Base-by-base conservation (phyloP, 2,329 filamentous ascomycete genomes). In the Aspergillus latus region DNA sequence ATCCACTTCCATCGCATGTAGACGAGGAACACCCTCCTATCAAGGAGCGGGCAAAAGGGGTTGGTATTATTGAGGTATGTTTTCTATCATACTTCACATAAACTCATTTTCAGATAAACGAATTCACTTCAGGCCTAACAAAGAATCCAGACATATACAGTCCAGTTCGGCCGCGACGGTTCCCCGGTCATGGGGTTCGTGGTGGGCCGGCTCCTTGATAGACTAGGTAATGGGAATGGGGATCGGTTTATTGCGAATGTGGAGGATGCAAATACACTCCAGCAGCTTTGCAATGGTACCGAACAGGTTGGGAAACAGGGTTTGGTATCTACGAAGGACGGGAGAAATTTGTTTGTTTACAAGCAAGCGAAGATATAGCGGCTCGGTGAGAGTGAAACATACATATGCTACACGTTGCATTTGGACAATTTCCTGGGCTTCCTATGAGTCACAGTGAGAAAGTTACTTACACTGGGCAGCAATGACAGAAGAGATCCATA, bases 121-220 rank as follows among this genome's bases (percentile, higher is more conserved):
- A 21, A 21, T 21, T 21, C 21, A 21, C 21, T 21, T 21, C 21
- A 21, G 21, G 21, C 21, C 21, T 21, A 21, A 21, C 21, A 21
- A 21, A 21, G 21, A 21, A 21, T 21, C 21, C 34, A 85, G 80
- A 86, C 84, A 8, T 87, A 86, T 54, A 86, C 84, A 0, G 80
- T 85, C 1, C 80, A 84, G 49, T 86, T 80, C 63, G 70, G 73
- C 29, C 76, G 83, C 3, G 74, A 81, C 54, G 81, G 81, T 3
- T 72, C 64, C 0, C 82, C 83, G 0, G 53, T 69, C 11, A 66
- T 68, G 30, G 84, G 78, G 1, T 76, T 80, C 64, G 70, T 86
- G 2, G 73, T 86, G 0, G 84, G 83, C 0, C 73, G 81, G 32
- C 60, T 87, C 7, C 34, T 13, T 13, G 34, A 37, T 13, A 3